Percentiles rank a stretch among this genome's conserved stretches.
Conservation (phyloP, 768 basidiomycete species). For the Lactarius deliciosus region DNA sequence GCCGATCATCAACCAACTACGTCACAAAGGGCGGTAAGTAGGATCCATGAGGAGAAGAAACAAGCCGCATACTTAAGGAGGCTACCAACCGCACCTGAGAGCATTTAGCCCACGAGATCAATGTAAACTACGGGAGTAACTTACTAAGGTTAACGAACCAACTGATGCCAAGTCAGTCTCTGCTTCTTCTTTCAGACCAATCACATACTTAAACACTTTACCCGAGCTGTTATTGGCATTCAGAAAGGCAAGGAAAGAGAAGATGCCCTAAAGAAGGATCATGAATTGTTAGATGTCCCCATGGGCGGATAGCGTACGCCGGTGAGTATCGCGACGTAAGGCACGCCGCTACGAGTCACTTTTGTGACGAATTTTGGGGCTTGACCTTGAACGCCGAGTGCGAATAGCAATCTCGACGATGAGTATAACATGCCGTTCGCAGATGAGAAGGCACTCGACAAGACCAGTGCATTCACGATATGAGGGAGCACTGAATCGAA, state of each 20-base stretch:
- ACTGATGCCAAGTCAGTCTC: conserved; percentile 4
- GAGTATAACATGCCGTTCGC: conserved; percentile 29
- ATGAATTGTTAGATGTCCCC: not conserved
- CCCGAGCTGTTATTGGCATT: conserved; percentile 21
- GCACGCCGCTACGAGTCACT: conserved; percentile 20
- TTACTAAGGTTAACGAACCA: conserved; percentile 28
- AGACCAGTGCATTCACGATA: conserved; percentile 29
- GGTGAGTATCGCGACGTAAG: conserved; percentile 23
- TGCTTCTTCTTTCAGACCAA: not conserved
- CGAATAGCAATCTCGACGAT: conserved; percentile 27
- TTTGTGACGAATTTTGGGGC: conserved; percentile 25
- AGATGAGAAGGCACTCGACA: conserved; percentile 28
- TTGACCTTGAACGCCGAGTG: conserved; percentile 26
- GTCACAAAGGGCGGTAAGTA: conserved; percentile 2
- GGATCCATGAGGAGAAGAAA: not conserved
- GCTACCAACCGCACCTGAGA: conserved; percentile 26
- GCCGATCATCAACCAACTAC: conserved; percentile 29
- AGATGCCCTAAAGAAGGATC: conserved; percentile 13
- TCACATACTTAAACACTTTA: conserved; percentile 26
- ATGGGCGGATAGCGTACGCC: conserved; percentile 4
- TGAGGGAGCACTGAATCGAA: conserved; percentile 23
- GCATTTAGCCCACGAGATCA: conserved; percentile 1
- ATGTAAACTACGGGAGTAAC: not conserved
- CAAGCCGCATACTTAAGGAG: conserved; percentile 27
- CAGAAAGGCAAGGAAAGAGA: conserved; percentile 28